Conservation (phyloP, 441 rosid genomes). For the Brassica balearica region DNA sequence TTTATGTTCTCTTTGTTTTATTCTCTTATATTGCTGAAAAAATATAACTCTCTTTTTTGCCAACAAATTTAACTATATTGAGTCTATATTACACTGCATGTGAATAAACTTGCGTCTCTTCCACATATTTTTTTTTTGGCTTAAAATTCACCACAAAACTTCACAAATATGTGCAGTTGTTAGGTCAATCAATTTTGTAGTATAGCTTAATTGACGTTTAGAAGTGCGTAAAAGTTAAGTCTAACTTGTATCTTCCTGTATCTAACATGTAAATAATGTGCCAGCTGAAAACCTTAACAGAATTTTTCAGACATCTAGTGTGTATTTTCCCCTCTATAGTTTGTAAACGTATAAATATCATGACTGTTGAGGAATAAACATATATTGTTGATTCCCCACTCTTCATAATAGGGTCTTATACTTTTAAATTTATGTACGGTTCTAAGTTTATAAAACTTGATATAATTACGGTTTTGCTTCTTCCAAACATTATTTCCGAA, state of each 20-base stretch:
- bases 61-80: too few relatives aligned
- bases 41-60: not conserved
- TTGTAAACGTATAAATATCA: not conserved
- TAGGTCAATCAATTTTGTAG: not conserved
- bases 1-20: not conserved
- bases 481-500: too few relatives aligned
- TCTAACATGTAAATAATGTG: not conserved
- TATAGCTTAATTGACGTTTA: too few relatives aligned
- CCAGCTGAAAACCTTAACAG: not conserved
- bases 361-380: not conserved
- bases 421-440: not conserved
- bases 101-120: too few relatives aligned
- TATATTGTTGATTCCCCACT: not conserved
- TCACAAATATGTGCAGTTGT: not conserved
- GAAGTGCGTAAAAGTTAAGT: not conserved
- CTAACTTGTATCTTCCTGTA: not conserved
- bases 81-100: too few relatives aligned
- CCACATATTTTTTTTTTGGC: too few relatives aligned
- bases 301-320: not conserved
- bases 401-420: not conserved
- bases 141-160: too few relatives aligned
- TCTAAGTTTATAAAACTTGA: not conserved
- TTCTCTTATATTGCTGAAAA: not conserved
- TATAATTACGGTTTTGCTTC: not conserved
- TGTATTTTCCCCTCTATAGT: not conserved